Conservation (phyloP, 2,329 filamentous ascomycete species). For the Whalleya microplaca region DNA sequence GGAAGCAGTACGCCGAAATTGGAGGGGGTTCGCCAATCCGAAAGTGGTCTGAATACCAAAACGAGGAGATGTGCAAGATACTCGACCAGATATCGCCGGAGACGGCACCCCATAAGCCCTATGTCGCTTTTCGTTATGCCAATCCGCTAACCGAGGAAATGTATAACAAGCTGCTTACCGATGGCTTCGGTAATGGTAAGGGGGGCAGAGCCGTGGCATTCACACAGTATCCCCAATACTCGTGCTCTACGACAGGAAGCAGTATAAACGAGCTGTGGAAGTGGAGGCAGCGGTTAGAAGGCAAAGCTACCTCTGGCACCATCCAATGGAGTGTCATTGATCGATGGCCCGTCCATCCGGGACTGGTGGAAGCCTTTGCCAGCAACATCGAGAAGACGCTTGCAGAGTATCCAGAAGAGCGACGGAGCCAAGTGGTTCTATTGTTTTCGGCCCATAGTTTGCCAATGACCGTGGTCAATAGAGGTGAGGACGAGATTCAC, state of each 20-base stretch:
- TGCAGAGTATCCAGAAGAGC: constrained; percentile 79
- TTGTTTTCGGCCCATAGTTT: constrained; percentile 95
- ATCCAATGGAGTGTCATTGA: constrained; percentile 99
- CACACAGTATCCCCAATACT: constrained; percentile 98
- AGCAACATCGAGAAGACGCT: constrained; percentile 88
- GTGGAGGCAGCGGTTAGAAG: constrained; percentile 87
- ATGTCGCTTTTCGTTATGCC: constrained; percentile 96
- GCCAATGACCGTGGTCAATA: constrained; percentile 96
- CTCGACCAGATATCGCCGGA: constrained; percentile 89
- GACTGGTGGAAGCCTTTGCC: constrained; percentile 89
- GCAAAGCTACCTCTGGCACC: constrained; percentile 69
- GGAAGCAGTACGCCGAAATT: constrained; percentile 93
- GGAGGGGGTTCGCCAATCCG: constrained; percentile 97
- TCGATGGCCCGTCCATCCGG: constrained; percentile 90
- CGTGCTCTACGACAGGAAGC: constrained; percentile 94
- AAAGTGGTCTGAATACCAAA: constrained; percentile 97
- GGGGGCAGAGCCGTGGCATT: constrained; percentile 96
- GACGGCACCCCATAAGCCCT: constrained; percentile 95
- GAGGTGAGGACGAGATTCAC: constrained; percentile 57
- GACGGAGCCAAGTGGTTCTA: constrained; percentile 78
- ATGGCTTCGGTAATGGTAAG: constrained; percentile 87
- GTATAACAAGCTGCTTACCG: constrained; percentile 79
- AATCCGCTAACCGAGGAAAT: constrained; percentile 92
- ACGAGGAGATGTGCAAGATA: constrained; percentile 94
- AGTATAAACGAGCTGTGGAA: constrained; percentile 98